phyloP scores from a whole-genome alignment of 2,329 filamentous ascomycete species.

The Fusarium mangiferae region DNA sequence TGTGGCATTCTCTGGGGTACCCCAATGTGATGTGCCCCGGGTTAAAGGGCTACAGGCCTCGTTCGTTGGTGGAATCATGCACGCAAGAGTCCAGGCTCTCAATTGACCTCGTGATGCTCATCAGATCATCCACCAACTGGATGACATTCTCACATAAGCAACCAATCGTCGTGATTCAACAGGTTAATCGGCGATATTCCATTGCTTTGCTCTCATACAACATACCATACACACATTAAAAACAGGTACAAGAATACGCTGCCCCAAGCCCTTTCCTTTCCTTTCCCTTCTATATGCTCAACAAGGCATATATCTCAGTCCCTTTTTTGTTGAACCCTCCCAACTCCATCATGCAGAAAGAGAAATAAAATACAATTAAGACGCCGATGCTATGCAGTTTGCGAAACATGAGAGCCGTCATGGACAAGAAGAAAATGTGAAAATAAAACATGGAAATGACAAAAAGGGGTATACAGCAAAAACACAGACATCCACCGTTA shows the following conservation, averaged over 20 bases:
- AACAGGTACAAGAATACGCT: conserved; percentile 6
- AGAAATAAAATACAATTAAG: conserved; percentile 1
- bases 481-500: conserved; percentile 29
- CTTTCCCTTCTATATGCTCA: conserved; percentile 6
- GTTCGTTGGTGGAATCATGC: conserved; percentile 28
- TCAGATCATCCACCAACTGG: conserved; percentile 23
- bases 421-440: conserved; percentile 5
- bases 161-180: not conserved
- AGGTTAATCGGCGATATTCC: not conserved
- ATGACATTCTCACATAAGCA: conserved; percentile 5
- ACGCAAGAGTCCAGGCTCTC: conserved; percentile 2
- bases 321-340: conserved; percentile 2
- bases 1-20: conserved; percentile 12
- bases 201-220: conserved; percentile 24
- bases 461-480: conserved; percentile 41
- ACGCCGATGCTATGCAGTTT: conserved; percentile 44
- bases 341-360: conserved; percentile 40
- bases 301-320: not conserved
- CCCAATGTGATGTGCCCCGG: not conserved
- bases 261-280: not conserved
- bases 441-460: conserved; percentile 15
- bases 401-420: conserved; percentile 21
- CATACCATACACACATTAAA: conserved; percentile 10
- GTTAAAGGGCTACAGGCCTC: not conserved
- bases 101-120: not conserved